Percentiles rank a stretch among this genome's conserved stretches.
Evolutionary conservation across 139 green algal species (phyloP).

Genomic region (Ettlia oleoabundans): DNA sequence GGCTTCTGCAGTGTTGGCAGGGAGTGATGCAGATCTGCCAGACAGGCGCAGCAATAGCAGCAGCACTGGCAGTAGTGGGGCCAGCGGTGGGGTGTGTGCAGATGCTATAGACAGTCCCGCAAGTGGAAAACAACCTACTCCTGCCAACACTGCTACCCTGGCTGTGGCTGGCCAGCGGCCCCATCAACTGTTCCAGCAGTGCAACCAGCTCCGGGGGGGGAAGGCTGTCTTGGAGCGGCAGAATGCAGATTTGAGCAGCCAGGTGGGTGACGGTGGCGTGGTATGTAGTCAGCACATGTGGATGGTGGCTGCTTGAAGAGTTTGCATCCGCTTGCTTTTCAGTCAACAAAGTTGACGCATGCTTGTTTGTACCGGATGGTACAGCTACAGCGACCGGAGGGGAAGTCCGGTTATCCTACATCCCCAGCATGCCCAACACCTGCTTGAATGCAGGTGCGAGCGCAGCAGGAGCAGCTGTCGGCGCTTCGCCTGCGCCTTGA

Average conservation of each 20-base stretch:
- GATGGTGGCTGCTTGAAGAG: too few relatives aligned
- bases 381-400: too few relatives aligned
- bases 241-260: conserved; percentile 1
- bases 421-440: too few relatives aligned
- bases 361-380: too few relatives aligned
- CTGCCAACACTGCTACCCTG: too few relatives aligned
- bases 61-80: too few relatives aligned
- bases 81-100: not conserved
- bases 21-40: not conserved
- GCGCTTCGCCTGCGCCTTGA: conserved; percentile 22
- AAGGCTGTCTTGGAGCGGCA: not conserved
- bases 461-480: conserved; percentile 2
- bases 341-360: too few relatives aligned
- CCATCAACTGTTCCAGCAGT: conserved; percentile 14
- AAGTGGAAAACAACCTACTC: not conserved
- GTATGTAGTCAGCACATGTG: too few relatives aligned
- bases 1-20: not conserved
- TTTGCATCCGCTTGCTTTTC: too few relatives aligned
- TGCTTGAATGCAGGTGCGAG: too few relatives aligned
- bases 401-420: too few relatives aligned
- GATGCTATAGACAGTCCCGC: not conserved
- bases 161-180: not conserved
- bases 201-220: not conserved
- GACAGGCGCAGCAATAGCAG: not conserved
- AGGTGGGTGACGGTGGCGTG: too few relatives aligned